Evolutionary conservation across 257 asterid genomes (phyloP), one percentile per base, ranked within the genome.

Genomic region (Voacanga thouarsii): DNA sequence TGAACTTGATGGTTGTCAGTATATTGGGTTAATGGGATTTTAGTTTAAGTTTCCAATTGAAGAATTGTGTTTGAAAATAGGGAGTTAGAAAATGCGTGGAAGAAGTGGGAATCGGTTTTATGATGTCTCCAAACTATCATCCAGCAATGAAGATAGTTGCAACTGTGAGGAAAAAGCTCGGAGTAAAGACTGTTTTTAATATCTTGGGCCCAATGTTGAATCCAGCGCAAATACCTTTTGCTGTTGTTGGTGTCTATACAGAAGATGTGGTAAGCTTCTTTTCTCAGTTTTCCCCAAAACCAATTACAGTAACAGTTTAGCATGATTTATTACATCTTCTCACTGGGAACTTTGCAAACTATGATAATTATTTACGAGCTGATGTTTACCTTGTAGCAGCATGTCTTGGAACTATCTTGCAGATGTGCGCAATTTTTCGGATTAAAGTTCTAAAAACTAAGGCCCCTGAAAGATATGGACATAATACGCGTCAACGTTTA

Each of bases 41-140:
- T 72, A n/a, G 30, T 72, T 51, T 30, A n/a, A 30, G 28, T 33
- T 28, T 72, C 24, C 30, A 50, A 9, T 53, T 51, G 49, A 37
- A 53, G n/a, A 51, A 21, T n/a, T 23, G 26, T 37, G 21, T n/a
- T 37, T 78, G 75, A 51, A 43, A 60, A 63, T 82, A 93, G 98
- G 96, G 87, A 53, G 95, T 93, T 23, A 85, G 75, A 75, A 84
- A 70, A 71, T 90, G 98, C 26, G 85, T 91, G 75, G 86, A 87
- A 80, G 90, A 87, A 85, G 93, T 84, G n/a, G 95, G 97, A 71
- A 93, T 93, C 7, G 96, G 98, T 73, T 93, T 93, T 72, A 93
- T 93, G 97, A 89, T 93, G 97, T 85, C 97, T 39, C 92, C 97
- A 26, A 85, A 78, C 78, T 92, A 93, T 77, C 98, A 93, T 85